phyloP scores from a whole-genome alignment of 371 early-diverging fungal genomes.

The Choanephora cucurbitarum region DNA sequence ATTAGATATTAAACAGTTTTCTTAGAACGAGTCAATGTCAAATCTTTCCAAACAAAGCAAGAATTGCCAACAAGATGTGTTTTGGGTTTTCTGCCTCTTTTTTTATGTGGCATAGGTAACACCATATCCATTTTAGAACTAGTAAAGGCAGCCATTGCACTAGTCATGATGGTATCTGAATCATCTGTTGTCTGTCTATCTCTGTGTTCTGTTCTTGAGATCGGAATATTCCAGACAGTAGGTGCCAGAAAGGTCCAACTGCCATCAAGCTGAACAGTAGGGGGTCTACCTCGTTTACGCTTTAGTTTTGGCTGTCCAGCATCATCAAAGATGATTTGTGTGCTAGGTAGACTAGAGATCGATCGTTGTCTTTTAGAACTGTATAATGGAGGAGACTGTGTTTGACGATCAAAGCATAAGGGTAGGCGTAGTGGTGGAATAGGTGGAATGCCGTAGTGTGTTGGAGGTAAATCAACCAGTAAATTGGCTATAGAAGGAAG shows the following conservation, averaged over 20 bases:
- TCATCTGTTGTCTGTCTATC: constrained; percentile 8
- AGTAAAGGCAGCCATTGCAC: constrained; percentile 41
- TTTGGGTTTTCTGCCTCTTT: constrained; percentile 51
- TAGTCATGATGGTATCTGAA: constrained; percentile 14
- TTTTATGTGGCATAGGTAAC: constrained; percentile 42
- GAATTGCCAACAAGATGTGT: constrained; percentile 47
- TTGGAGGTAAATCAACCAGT: constrained; percentile 10
- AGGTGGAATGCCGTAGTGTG: constrained; percentile 12
- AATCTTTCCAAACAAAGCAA: constrained; percentile 46
- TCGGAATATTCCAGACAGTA: constrained; percentile 39
- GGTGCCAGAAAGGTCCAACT: constrained; percentile 50
- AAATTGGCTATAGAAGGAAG: constrained; percentile 38
- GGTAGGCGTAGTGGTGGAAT: constrained; percentile 16
- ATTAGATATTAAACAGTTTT: background rate
- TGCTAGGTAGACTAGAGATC: constrained; percentile 10
- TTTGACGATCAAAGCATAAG: background rate
- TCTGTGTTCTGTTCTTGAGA: constrained; percentile 15
- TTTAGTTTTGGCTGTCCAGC: constrained; percentile 41
- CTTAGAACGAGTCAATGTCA: constrained; percentile 6
- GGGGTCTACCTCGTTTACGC: constrained; percentile 47
- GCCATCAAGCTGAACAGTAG: constrained; percentile 26
- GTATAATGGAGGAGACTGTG: background rate
- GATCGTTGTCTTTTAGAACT: background rate
- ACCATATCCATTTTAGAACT: constrained; percentile 45
- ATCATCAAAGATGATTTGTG: constrained; percentile 16